Base-by-base conservation (phyloP, 352 stramenopile genomes). In the Pythium myriotylum region DNA sequence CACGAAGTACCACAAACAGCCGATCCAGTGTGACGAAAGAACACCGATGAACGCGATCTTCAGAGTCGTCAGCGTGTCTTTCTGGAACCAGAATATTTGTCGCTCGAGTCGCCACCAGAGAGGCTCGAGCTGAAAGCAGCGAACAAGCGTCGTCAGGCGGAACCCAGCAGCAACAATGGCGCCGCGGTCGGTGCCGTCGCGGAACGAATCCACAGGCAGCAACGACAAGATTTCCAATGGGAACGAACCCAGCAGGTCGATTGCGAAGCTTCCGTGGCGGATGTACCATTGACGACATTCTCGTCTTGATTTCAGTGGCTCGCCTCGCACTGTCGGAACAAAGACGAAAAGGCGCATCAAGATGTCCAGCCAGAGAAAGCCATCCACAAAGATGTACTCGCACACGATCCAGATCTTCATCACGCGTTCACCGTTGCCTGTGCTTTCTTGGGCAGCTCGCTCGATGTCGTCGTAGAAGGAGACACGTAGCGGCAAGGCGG, bases 41-140 rank as follows among this genome's bases (percentile, higher is more conserved):
- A 73, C 47, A 14, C 52, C 54, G 33, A 74, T 59, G 42, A 74
- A 74, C 14, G 9, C 27, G 6, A 74, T 71, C 41, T 74, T 74
- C 50, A 61, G 48, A 0, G 51, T 58, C 19, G 57, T 54, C 19
- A 74, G 35, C 17, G 61, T 51, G 42, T 74, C 58, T 24, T 68
- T 59, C 20, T 68, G 52, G 32, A 67, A 54, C 49, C 54, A 64
- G 19, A 62, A 67, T 19, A 71, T 43, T 23, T 68, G 65, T 2
- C 57, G 52, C 32, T 70, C 67, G 0, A 67, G 43, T n/a, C 67
- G 62, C 58, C 56, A 59, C 67, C 67, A 74, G 0, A 74, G 47
- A 16, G 61, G 54, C 39, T 74, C 67, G 19, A 74, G 37, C n/a
- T 74, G 62, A 33, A 71, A 70, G 49, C 61, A 70, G 3, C 67